Base-by-base conservation (phyloP, 805 yeast genomes). In the Saturnispora zaruensis region DNA sequence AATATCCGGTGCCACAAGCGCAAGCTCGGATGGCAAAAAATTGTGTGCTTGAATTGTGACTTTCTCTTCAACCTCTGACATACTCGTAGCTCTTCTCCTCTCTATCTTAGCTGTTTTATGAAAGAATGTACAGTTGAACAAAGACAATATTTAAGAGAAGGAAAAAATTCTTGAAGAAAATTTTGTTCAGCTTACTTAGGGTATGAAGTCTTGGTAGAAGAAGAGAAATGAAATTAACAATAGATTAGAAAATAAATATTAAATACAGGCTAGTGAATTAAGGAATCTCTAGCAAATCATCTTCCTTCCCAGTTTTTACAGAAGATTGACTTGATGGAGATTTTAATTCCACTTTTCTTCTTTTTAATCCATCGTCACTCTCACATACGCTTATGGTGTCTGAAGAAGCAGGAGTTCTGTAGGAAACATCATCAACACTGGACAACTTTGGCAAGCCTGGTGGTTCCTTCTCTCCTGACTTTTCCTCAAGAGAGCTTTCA, bases 1-100 rank as follows among this genome's bases (percentile, higher is more conserved):
- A 13, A 86, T 63, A 50, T 87, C 96, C 1, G 97, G 96, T 2
- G 95, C 87, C 34, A 90, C 77, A 47, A 93, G 71, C 1, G 93
- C 89, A 41, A 90, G 70, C 9, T 88, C 87, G 24, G 82, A 84
- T 0, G 96, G 91, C 1, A 93, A 82, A 63, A 89, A 88, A 4
- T 78, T 69, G 33, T 84, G 72, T 13, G 83, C 75, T 41, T 69
- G 64, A 48, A 63, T 44, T 14, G 46, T 43, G n/a, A 49, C 38
- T 5, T 25, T 50, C 11, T 41, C 48, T 11, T 49, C 51, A 18
- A 9, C 37, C 26, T 53, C 53, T 3, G 53, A 20, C 57, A 56
- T 56, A 3, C 2, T 34, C 5, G 7, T 13, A 7, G 1, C 14
- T 9, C 32, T 28, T 28, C 5, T 28, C 9, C 4, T 14, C 13